Evolutionary conservation across 805 yeast genomes (phyloP), one percentile per base, ranked within the genome.

Genomic region (Wickerhamiella kurtzmanii): DNA sequence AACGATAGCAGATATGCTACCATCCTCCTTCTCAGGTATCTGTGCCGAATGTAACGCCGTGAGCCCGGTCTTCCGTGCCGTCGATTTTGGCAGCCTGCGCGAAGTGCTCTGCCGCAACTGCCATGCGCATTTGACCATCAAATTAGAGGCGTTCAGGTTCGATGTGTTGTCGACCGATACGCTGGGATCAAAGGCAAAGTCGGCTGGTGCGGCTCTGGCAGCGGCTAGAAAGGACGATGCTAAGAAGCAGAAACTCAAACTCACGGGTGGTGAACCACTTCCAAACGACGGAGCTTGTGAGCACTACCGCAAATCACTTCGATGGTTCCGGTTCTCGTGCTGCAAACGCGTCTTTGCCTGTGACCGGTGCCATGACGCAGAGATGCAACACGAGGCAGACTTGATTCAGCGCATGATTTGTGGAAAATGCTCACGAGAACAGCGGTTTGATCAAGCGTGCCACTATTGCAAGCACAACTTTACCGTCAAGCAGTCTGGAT

Each of bases 301-400:
- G 37, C 72, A 68, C 49, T 68, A 68, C 55, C 59, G 60, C 39
- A 64, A 65, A 45, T 67, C 71, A 4, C 56, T 54, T 22, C 54
- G 72, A 21, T 68, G 72, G 72, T 67, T 68, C 52, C 52, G 72
- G 38, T 68, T 68, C 55, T 54, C 66, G 25, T 68, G 72, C 58
- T 68, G 72, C 47, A 56, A 58, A 43, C 59, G 65, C 41, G 70
- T 68, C 5, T 68, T 62, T 45, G 64, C 72, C 2, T 68, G 72
- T 40, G 72, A 68, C 46, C 50, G 56, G 41, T 68, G 72, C 50
- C 72, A 68, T 44, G 68, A 68, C 44, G 61, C 50, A 25, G 61
- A 62, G 21, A 52, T 60, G 43, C 60, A 59, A 28, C 72, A 68
- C 50, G 52, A 56, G 1, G 51, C 54, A 18, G 71, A 67, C 44